Conservation (phyloP, 2,329 filamentous ascomycete species). For the Colletotrichum salicis region DNA sequence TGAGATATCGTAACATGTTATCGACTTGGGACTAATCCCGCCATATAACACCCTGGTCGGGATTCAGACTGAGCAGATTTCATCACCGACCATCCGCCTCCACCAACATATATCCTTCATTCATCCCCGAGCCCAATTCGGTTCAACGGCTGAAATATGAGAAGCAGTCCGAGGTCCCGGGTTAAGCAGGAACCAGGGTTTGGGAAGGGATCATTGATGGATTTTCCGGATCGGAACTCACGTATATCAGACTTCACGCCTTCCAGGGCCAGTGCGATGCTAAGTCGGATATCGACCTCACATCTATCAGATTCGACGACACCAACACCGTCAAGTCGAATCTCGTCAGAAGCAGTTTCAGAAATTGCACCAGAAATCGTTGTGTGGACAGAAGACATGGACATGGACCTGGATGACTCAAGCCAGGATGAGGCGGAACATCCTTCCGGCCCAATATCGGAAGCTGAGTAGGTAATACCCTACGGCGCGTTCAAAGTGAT, state of each 20-base stretch:
- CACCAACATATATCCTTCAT: constrained; percentile 23
- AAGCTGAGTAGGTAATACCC: constrained; percentile 29
- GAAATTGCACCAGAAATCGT: constrained; percentile 56
- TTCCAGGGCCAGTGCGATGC: constrained; percentile 38
- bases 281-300: constrained; percentile 44
- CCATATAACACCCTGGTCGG: constrained; percentile 18
- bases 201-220: constrained; percentile 39
- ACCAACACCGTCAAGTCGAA: constrained; percentile 40
- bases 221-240: constrained; percentile 40
- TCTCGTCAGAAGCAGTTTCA: constrained; percentile 45
- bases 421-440: constrained; percentile 33
- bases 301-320: constrained; percentile 39
- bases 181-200: constrained; percentile 38
- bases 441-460: constrained; percentile 20
- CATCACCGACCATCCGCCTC: constrained; percentile 26
- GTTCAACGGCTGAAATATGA: constrained; percentile 34
- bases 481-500: background rate
- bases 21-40: constrained; percentile 22
- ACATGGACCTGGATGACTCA: constrained; percentile 47
- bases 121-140: constrained; percentile 22
- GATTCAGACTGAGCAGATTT: constrained; percentile 29
- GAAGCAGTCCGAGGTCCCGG: constrained; percentile 34
- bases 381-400: constrained; percentile 56
- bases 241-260: constrained; percentile 38
- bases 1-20: constrained; percentile 28